Evolutionary conservation across 2,329 filamentous ascomycete genomes (phyloP), one percentile per base, ranked within the genome.

Genomic region (Exophiala alcalophila): DNA sequence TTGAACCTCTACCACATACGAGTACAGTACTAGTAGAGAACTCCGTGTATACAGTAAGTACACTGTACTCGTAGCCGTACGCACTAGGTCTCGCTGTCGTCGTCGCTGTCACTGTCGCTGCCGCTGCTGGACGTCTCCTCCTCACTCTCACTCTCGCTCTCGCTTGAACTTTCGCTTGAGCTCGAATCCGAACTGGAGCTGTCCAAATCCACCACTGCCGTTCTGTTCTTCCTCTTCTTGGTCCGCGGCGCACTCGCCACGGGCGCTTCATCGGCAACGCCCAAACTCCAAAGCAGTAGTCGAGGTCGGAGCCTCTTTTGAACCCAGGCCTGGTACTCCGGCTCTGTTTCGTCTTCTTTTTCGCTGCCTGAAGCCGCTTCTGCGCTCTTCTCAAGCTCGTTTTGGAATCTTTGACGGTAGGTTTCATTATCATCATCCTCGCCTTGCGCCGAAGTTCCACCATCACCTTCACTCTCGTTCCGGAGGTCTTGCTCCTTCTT

Each of bases 401-500:
- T 7, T 20, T 20, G 21, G 14, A 54, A 44, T 14, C 34, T 33
- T 20, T 16, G 21, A 28, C 12, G 38, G 19, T 44, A 50, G 21
- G n/a, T n/a, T n/a, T n/a, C n/a, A n/a, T n/a, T n/a, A n/a, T 36
- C 31, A 12, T 34, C 43, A 23, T 51, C 36, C 8, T 14, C 21
- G n/a, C n/a, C 29, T 25, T 29, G n/a, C 10, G 4, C 11, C 8
- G 19, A 30, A 21, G 23, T 15, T 29, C 27, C 20, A 12, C 15
- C 36, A 10, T 14, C n/a, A 6, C 6, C 12, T 4, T 12, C 16
- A 36, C 7, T 20, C 7, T 18, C 41, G 2, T 28, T 16, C 16
- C 14, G 11, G 23, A 6, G 10, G 7, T 14, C 25, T 31, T 44
- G 71, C 56, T 83, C 74, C 54, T 73, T 71, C 40, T 73, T 68